phyloP scores from a whole-genome alignment of 2,329 filamentous ascomycete species.

The Septoria petroselini region DNA sequence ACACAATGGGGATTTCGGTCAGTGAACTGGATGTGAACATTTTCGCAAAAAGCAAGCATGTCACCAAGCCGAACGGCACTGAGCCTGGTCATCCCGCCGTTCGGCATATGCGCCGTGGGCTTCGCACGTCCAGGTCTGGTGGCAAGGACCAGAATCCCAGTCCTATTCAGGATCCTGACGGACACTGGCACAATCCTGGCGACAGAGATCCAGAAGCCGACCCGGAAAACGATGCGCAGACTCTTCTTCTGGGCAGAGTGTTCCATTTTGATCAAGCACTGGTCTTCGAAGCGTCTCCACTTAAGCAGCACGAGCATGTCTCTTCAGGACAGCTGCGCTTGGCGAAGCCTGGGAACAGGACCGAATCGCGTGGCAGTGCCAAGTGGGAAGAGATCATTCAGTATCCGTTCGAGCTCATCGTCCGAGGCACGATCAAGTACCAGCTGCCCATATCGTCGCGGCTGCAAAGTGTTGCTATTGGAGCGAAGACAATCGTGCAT shows the following conservation, averaged over 20 bases:
- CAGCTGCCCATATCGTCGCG: conserved; percentile 58
- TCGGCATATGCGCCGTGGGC: conserved; percentile 13
- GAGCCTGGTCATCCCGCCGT: conserved; percentile 1
- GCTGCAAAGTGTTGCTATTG: conserved; percentile 52
- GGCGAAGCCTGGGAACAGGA: conserved; percentile 79
- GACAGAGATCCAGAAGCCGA: conserved; percentile 50
- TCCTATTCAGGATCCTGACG: conserved; percentile 27
- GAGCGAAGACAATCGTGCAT: conserved; percentile 42
- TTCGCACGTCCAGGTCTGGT: conserved; percentile 6
- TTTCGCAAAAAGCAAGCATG: conserved; percentile 89
- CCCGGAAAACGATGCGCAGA: conserved; percentile 63
- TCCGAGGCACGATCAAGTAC: conserved; percentile 88
- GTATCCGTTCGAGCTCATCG: conserved; percentile 88
- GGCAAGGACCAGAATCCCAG: conserved; percentile 15
- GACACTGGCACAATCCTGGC: conserved; percentile 30
- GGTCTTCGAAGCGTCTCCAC: conserved; percentile 84
- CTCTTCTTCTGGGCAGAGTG: conserved; percentile 88
- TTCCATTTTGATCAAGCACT: conserved; percentile 82
- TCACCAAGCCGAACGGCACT: conserved; percentile 48
- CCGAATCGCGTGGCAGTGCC: conserved; percentile 73
- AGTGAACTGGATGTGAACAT: conserved; percentile 85
- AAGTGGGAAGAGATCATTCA: conserved; percentile 89
- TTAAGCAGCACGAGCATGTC: conserved; percentile 67
- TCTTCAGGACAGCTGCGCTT: conserved; percentile 84
- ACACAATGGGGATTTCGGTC: conserved; percentile 82